These are phyloP conservation scores for Eucalyptus marginata DNA, from an alignment of 345 rosid genomes.

Conservation along the genomic window DNA sequence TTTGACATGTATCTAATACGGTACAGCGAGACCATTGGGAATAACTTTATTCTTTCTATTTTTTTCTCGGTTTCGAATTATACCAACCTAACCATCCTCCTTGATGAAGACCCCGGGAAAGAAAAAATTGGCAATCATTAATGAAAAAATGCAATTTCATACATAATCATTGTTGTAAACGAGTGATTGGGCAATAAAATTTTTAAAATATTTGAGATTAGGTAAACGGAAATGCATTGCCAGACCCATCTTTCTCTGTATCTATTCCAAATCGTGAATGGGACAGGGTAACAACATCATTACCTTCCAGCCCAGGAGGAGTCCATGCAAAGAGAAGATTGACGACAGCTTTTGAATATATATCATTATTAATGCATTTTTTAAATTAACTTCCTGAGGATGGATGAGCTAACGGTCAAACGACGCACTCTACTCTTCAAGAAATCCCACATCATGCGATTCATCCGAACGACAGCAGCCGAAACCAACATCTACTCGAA, in stretches of 20 bases:
- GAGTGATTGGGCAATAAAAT: not conserved
- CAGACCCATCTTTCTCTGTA: not conserved
- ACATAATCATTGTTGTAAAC: not conserved
- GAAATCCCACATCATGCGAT: not conserved
- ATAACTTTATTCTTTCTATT: not conserved
- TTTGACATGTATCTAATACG: not conserved
- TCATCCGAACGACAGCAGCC: not conserved
- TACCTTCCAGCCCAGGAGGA: not conserved
- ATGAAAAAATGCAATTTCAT: not conserved
- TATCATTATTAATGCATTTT: not conserved
- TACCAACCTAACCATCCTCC: not conserved
- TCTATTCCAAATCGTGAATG: not conserved
- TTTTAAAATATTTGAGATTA: not conserved
- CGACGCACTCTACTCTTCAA: not conserved
- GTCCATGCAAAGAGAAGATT: not conserved
- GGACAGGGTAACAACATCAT: not conserved
- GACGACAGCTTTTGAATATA: not conserved
- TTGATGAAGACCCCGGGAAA: not conserved
- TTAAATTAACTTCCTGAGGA: not conserved
- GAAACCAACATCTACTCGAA: not conserved
- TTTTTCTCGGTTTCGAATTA: not conserved
- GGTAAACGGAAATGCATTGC: not conserved
- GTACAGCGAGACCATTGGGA: not conserved
- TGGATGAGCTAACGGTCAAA: not conserved
- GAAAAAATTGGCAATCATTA: not conserved